Evolutionary conservation across 169 alveolate species (phyloP).

Genomic region (Amoebophrya sp.): DNA sequence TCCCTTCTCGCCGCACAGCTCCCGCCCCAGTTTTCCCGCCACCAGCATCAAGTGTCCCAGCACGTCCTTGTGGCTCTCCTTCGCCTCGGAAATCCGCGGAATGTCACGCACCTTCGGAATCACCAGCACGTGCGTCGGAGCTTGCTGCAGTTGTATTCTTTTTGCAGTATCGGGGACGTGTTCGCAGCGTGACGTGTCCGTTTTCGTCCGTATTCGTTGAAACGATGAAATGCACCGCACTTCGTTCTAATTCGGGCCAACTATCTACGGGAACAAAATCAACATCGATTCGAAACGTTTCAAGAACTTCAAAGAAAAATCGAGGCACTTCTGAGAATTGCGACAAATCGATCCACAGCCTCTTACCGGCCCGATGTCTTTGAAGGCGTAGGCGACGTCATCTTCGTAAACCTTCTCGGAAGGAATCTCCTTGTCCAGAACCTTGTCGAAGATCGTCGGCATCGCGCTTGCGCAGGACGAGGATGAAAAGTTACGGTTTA

Average conservation of each 20-base stretch:
- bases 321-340: too few relatives aligned
- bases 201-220: too few relatives aligned
- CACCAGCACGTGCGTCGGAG: conserved; percentile 39
- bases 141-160: too few relatives aligned
- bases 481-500: too few relatives aligned
- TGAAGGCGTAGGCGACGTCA: conserved; percentile 38
- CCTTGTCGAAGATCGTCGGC: conserved; percentile 45
- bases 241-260: too few relatives aligned
- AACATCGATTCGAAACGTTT: conserved; percentile 31
- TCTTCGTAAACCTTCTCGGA: conserved; percentile 47
- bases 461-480: too few relatives aligned
- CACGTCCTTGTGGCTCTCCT: conserved; percentile 36
- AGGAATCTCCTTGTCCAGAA: conserved; percentile 38
- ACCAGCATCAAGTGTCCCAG: conserved; percentile 47
- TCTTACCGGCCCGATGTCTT: conserved; percentile 40
- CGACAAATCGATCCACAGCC: too few relatives aligned
- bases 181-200: too few relatives aligned
- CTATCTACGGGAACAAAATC: too few relatives aligned
- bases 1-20: conserved; percentile 42
- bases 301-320: too few relatives aligned
- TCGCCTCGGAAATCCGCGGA: conserved; percentile 34
- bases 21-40: conserved; percentile 37
- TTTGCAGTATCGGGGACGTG: too few relatives aligned
- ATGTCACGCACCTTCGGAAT: conserved; percentile 45
- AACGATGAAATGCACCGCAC: too few relatives aligned